Evolutionary conservation across 116 monocot genomes (phyloP), one percentile per base, ranked within the genome.

Genomic region (Trichopus zeylanicus): DNA sequence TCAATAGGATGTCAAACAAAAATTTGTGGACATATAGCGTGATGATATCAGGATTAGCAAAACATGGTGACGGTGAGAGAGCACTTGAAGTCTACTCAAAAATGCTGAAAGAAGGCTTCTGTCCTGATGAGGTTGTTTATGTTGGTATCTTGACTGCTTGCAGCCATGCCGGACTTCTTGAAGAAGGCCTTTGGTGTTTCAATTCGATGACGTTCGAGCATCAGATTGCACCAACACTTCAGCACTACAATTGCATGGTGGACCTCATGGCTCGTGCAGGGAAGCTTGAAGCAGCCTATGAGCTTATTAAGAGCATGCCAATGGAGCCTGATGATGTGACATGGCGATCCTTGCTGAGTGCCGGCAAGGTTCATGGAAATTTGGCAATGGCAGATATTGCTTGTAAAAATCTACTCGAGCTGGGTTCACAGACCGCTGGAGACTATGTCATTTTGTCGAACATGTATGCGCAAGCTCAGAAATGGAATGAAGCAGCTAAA

Each of bases 171-270:
- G 79, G 88, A 29, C 21, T 77, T 31, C 35, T 88, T 5, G 74
- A 73, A 25, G 72, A 88, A 53, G 89, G 89, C 29, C 69, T 84
- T 15, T 53, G 29, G 7, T 82, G 54, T 62, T 85, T 93, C 42
- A 67, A 88, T 56, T 55, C 35, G 31, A 85, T 88, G 85, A 62
- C 61, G 42, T 55, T 71, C 12, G 73, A 91, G 46, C 80, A 86
- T 56, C 61, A 32, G 12, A 66, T 84, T 10, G 24, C 20, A 39
- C 84, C 88, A 1, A 77, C 51, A n/a, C 32, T 67, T 16, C 76
- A 73, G 60, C 88, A 88, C 18, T 93, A 93, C 37, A 78, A 81
- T 20, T 88, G 93, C 66, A 67, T 88, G 64, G 82, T 85, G 22
- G 85, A 85, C 55, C 76, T 88, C 11, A 53, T 93, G 69, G 74